Evolutionary conservation across 164 flowering plant species (phyloP), one percentile per base, ranked within the genome.

Genomic region (Liquidambar formosana): DNA sequence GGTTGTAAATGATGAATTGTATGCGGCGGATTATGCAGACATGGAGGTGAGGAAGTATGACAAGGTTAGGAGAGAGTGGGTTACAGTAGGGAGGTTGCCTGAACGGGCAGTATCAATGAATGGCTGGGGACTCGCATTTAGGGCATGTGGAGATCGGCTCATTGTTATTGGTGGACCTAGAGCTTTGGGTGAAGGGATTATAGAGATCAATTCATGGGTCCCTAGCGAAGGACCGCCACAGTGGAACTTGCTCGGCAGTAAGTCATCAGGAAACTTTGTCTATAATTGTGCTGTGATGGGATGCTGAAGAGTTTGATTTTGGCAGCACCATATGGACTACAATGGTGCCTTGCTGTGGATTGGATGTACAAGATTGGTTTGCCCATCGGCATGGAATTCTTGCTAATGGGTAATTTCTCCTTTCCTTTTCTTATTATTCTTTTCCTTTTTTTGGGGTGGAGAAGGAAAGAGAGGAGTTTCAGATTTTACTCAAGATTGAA

Each of bases 51-150:
- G 80, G 80, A 93, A 85, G 75, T 95, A 89, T 70, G 85, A 87
- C 33, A 93, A 94, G 77, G 70, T 58, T 41, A 77, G 54, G 4
- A 78, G 58, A 47, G 57, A 15, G 15, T 94, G 98, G 98, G 23
- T 63, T 13, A 86, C 90, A 0, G 76, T 92, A 10, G 98, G 98
- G 43, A 84, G 86, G 38, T 81, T 94, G 87, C 98, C 98, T 28
- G 94, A 90, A 64, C 75, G 90, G 26, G 92, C 92, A 11, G 88
- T 57, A 57, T 94, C 97, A 4, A 82, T 86, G 88, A 87, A 90
- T 44, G 99, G 99, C 48, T 94, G 97, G 99, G 99, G 99, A 13
- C 81, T 94, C 47, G 99, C 97, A 3, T 92, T 92, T 57, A 87
- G 95, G 73, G 97, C 94, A 0, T 92, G 99, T 77, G 97, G 99